Conservation (phyloP, 2,329 filamentous ascomycete genomes). For the Emydomyces testavorans region DNA sequence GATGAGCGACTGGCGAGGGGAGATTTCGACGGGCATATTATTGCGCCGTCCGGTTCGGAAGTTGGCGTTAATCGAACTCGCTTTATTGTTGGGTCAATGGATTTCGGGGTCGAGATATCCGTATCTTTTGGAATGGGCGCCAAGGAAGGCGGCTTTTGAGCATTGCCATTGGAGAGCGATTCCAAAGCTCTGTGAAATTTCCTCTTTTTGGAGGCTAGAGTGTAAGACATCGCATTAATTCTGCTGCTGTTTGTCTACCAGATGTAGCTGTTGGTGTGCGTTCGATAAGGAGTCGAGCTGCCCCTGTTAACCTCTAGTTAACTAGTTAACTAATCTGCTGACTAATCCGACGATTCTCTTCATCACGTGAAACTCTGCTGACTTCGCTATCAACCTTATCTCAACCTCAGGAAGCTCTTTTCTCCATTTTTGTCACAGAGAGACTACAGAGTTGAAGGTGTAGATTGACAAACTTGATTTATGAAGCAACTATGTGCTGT, state of each 20-base stretch:
- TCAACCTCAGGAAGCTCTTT: neutral
- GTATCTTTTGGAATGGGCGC: neutral
- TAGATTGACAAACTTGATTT: too few relatives aligned
- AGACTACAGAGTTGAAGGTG: too few relatives aligned
- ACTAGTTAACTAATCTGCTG: too few relatives aligned
- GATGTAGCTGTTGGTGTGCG: too few relatives aligned
- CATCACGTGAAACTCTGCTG: too few relatives aligned
- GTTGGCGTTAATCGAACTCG: slow-evolving; percentile 15
- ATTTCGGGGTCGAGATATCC: neutral
- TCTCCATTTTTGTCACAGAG: neutral
- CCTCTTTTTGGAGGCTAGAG: slow-evolving; percentile 37
- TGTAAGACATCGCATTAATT: slow-evolving; percentile 31
- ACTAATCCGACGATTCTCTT: too few relatives aligned
- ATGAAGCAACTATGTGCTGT: too few relatives aligned
- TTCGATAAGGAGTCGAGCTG: too few relatives aligned
- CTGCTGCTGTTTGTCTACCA: neutral
- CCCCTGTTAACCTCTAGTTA: too few relatives aligned
- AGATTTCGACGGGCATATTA: slow-evolving; percentile 7
- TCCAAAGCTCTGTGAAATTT: slow-evolving; percentile 39
- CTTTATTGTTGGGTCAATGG: slow-evolving; percentile 16
- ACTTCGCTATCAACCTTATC: neutral
- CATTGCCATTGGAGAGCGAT: slow-evolving; percentile 26
- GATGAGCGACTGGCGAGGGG: slow-evolving; percentile 23
- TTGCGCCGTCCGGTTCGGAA: slow-evolving; percentile 9
- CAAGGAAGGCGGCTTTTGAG: slow-evolving; percentile 9